Evolutionary conservation across 345 rosid species (phyloP), one percentile per base, ranked within the genome.

Genomic region (Syzygium oleosum): DNA sequence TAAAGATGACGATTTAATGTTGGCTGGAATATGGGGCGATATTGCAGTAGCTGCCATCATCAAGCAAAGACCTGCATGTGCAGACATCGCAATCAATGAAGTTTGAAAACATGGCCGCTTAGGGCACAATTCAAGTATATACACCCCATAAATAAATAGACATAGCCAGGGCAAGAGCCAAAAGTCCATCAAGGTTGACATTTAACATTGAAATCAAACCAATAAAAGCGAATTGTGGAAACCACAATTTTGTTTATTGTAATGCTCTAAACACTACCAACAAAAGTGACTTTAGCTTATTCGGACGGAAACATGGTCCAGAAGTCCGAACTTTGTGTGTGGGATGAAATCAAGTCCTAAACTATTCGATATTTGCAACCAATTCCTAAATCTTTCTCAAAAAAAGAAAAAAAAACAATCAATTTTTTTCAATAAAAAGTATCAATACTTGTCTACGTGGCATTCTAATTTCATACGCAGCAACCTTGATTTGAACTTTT

Each of bases 1-100:
- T 49, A 54, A 80, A 61, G 83, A 88, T n/a, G 88, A 59, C 55
- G 63, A 84, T 87, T 85, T 90, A 34, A 78, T n/a, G 17, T 41
- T 89, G 43, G 84, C 88, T 52, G 90, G 88, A 89, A 88, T 84
- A 49, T 68, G 90, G 23, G 92, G 91, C 27, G 87, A 80, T 84
- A 89, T 63, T 87, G 85, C 85, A 21, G 90, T 52, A 73, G 91
- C 87, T 56, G 93, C 92, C 92, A 94, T 91, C 86, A 78, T 91
- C 92, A 84, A 29, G 54, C 52, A 46, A 87, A 49, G 51, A 73
- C 68, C 58, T 79, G 84, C 61, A 51, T 84, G 21, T 2, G 27
- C 56, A 84, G 85, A 0, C 49, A 34, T 34, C 1, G 9, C 6
- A 34, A 73, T 19, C 80, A 34, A 9, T 73, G 46, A 73, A 34